These are phyloP conservation scores for Globisporangium viniferum DNA, from an alignment of 352 stramenopile species.

Conservation along the genomic window DNA sequence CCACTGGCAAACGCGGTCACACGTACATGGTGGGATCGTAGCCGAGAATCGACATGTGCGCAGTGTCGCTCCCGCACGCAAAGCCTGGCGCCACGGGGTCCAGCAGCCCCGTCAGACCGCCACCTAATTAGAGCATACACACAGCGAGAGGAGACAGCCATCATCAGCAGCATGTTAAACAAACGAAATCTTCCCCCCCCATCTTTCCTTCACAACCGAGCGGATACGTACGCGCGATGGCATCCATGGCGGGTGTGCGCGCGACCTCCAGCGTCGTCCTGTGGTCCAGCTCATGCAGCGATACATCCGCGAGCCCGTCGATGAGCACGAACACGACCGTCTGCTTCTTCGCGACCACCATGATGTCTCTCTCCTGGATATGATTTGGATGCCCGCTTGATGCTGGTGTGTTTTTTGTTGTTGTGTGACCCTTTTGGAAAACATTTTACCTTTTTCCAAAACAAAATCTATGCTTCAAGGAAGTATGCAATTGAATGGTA, in stretches of 20 bases:
- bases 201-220: not conserved
- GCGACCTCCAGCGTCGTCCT: conserved; percentile 67
- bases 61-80: conserved; percentile 83
- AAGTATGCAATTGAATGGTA: no score
- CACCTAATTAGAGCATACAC: conserved; percentile 28
- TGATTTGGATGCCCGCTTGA: not conserved
- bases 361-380: not conserved
- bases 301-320: conserved; percentile 79
- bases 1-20: not conserved
- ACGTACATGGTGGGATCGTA: conserved; percentile 81
- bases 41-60: conserved; percentile 89
- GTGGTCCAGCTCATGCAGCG: conserved; percentile 48
- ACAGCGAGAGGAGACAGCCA: conserved; percentile 3
- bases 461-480: no score
- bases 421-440: no score
- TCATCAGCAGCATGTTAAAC: not conserved
- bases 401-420: no score
- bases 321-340: conserved; percentile 86
- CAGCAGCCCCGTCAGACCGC: conserved; percentile 79
- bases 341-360: conserved; percentile 27
- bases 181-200: no score
- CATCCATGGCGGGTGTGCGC: conserved; percentile 79
- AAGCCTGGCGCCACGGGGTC: conserved; percentile 83
- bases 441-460: no score
- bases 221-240: conserved; percentile 61